phyloP scores from a whole-genome alignment of 495 filamentous ascomycete genomes.

The Talaromyces trachyspermus region DNA sequence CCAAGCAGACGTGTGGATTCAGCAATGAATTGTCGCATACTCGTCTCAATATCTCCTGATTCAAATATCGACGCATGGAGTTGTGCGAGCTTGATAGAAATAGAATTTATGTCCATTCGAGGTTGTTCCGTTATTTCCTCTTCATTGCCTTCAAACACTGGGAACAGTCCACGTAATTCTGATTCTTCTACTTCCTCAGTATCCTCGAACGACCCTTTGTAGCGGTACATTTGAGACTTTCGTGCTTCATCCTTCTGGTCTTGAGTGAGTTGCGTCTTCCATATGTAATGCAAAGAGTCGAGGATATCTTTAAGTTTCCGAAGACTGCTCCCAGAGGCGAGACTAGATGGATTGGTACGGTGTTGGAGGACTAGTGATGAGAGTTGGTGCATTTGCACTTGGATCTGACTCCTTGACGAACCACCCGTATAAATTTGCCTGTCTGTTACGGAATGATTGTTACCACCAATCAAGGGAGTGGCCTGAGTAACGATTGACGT shows the following conservation, averaged over 20 bases:
- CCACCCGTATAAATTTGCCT: slow-evolving; percentile 13
- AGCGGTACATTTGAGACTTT: slow-evolving; percentile 71
- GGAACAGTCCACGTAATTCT: slow-evolving; percentile 74
- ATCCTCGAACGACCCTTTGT: slow-evolving; percentile 65
- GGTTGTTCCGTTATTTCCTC: slow-evolving; percentile 20
- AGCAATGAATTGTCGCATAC: slow-evolving; percentile 29
- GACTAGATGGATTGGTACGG: slow-evolving; percentile 26
- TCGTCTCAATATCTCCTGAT: slow-evolving; percentile 17
- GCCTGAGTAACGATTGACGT: slow-evolving; percentile 32
- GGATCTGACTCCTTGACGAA: slow-evolving; percentile 32
- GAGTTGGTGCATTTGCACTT: slow-evolving; percentile 39
- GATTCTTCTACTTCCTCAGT: slow-evolving; percentile 68
- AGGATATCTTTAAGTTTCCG: slow-evolving; percentile 44
- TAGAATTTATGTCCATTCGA: slow-evolving; percentile 32
- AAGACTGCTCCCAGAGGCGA: slow-evolving; percentile 21
- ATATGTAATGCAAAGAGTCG: slow-evolving; percentile 64
- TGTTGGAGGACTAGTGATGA: slow-evolving; percentile 29
- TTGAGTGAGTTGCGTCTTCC: slow-evolving; percentile 63
- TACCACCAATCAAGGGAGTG: slow-evolving; percentile 59
- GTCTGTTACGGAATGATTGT: slow-evolving; percentile 18
- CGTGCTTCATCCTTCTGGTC: slow-evolving; percentile 66
- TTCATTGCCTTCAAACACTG: slow-evolving; percentile 54
- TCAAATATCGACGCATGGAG: slow-evolving; percentile 47
- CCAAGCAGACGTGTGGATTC: slow-evolving; percentile 32
- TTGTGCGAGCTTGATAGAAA: slow-evolving; percentile 43